Evolutionary conservation across 306 rosid species (phyloP), one percentile per base, ranked within the genome.

Genomic region (Lathyrus oleraceus): DNA sequence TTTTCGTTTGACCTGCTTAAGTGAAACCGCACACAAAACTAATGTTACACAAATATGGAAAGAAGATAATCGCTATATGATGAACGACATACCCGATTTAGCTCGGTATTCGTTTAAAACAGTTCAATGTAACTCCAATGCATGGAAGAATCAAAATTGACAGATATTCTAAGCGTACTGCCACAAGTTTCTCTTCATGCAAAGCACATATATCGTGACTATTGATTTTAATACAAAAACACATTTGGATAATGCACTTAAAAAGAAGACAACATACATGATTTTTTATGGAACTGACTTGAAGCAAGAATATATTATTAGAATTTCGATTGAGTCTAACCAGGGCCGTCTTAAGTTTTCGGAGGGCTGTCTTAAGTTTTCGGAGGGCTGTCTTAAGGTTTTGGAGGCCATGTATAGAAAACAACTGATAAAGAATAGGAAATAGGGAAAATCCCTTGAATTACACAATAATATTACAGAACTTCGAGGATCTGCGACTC

Each of bases 1-100:
- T 76, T 73, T 89, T 91, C 79, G 84, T 89, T 79, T 82, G 85
- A 77, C 91, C 99, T 91, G 89, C 68, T 74, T 49, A 28, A 43
- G 79, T 44, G 67, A 81, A 78, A 68, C 35, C 64, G 71, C 54
- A 65, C 25, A 59, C 77, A 48, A 74, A 73, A 67, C 47, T 21
- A 77, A 71, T 59, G 48, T 23, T 40, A 58, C 28, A 69, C 7
- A 14, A 45, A 61, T 54, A 52, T 51, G 13, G 16, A 51, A 19
- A 68, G 38, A 71, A 25, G 61, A 54, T 11, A 54, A 12, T 3
- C 16, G 5, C 14, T 23, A 0, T 23, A 19, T 3, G 4, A 12
- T 12, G 16, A 11, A 54, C 19, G 53, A 73, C 25, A 20, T 67
- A 62, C 47, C 67, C 12, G 11, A 25, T 48, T 15, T 17, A 19